Evolutionary conservation across 768 basidiomycete species (phyloP), one percentile per base, ranked within the genome.

Genomic region (Pisolithus sp.): DNA sequence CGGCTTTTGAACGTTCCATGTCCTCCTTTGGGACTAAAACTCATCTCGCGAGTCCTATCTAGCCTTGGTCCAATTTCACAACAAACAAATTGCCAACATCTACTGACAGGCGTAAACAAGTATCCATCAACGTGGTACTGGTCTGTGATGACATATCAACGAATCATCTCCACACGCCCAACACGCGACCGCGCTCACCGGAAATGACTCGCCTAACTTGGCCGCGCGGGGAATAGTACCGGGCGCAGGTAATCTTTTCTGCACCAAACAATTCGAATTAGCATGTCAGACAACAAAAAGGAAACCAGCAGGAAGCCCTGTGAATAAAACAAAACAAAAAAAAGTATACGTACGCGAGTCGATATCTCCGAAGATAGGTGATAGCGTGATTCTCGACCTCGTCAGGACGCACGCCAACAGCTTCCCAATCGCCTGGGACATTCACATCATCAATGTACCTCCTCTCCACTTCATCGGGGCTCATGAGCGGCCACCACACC

Each of bases 401-500:
- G 52, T 88, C 82, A 26, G 94, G 94, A 26, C 71, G 71, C 52
- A 97, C 82, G 21, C 89, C 88, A 54, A 96, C 75, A 43, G 79
- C 78, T 59, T 82, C 82, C 93, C 93, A 97, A 65, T 86, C 86
- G 21, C 90, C 90, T 18, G 73, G 76, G 52, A 74, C 79, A 51
- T 83, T 78, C 36, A 74, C 73, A 68, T 98, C 94, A 70, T 93
- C 79, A 58, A 97, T 81, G 67, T 81, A 96, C 53, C 91, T 81
- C 62, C 96, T 77, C 61, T 81, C 78, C 20, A 99, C 85, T 68
- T 96, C 93, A 66, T 99, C 95, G 1, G 93, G 90, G 64, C 80
- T 83, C 46, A 96, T 75, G 36, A 87, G 78, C 12, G 94, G 93
- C 93, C 94, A 98, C 93, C 93, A 99, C 0, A 69, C 76, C 53